Conservation (phyloP, 345 rosid genomes). For the Euphorbia peplus region DNA sequence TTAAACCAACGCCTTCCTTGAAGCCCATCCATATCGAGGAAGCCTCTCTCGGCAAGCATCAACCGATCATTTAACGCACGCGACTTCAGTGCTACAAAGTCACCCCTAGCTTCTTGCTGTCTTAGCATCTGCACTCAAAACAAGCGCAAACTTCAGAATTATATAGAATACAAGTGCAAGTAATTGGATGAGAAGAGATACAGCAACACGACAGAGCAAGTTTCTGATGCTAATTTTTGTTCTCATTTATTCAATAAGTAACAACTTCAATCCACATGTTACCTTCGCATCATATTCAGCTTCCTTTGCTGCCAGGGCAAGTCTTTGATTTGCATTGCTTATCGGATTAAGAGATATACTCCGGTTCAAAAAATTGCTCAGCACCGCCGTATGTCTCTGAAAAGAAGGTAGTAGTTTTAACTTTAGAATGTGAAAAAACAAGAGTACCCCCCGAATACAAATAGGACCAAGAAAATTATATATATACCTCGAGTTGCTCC, state of each 20-base stretch:
- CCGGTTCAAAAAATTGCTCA: conserved; percentile 48
- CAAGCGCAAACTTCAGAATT: background rate
- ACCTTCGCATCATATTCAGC: conserved; percentile 64
- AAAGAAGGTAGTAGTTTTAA: conserved; percentile 7
- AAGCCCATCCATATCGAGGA: conserved; percentile 74
- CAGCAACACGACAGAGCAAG: background rate
- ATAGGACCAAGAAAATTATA: conserved; percentile 14
- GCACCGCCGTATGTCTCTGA: conserved; percentile 47
- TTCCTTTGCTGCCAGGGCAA: conserved; percentile 53
- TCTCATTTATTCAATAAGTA: background rate
- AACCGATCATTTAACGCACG: conserved; percentile 76
- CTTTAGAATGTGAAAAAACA: too few species aligned
- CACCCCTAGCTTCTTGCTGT: conserved; percentile 28
- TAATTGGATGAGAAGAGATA: background rate
- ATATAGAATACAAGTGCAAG: background rate
- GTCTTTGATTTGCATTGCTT: conserved; percentile 51
- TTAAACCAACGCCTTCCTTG: conserved; percentile 82
- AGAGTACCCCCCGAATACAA: too few species aligned
- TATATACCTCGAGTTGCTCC: conserved; percentile 49
- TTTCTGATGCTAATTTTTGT: background rate
- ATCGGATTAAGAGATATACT: conserved; percentile 52
- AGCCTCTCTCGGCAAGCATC: conserved; percentile 92
- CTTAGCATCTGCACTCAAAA: conserved; percentile 46
- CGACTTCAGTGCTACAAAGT: conserved; percentile 29
- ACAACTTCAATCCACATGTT: background rate